phyloP scores from a whole-genome alignment of 495 filamentous ascomycete genomes.

The Xylaria acuta region DNA sequence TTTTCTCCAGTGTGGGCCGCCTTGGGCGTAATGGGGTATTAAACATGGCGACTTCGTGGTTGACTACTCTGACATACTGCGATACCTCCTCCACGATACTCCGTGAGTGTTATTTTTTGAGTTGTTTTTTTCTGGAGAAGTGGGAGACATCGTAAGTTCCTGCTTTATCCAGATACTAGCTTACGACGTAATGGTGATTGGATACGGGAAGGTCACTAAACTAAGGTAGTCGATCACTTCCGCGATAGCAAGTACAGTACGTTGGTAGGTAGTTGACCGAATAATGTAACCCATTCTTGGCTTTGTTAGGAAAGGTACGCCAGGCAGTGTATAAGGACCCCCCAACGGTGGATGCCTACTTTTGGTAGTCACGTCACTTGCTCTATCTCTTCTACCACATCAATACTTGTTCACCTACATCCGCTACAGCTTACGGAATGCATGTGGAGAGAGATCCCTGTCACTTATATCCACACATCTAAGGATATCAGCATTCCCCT shows the following conservation, averaged over 20 bases:
- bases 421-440: no score
- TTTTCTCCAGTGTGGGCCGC: neutral
- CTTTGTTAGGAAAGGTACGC: no score
- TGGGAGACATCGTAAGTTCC: neutral
- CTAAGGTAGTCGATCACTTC: conserved; percentile 15
- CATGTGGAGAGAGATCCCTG: no score
- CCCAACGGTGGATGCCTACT: no score
- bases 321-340: no score
- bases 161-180: conserved; percentile 1
- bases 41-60: neutral
- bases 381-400: no score
- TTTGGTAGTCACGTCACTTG: no score
- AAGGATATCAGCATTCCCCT: neutral
- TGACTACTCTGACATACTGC: neutral
- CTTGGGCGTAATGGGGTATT: neutral
- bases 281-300: neutral
- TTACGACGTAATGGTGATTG: conserved; percentile 6
- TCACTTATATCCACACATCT: neutral
- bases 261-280: neutral
- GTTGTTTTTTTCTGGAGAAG: neutral
- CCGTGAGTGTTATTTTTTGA: no score
- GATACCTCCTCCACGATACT: neutral
- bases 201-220: neutral
- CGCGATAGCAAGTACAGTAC: neutral
- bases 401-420: no score